Percentiles rank a stretch among this genome's conserved stretches.
Evolutionary conservation across 768 basidiomycete species (phyloP).

Genomic region (Steccherinum ochraceum): DNA sequence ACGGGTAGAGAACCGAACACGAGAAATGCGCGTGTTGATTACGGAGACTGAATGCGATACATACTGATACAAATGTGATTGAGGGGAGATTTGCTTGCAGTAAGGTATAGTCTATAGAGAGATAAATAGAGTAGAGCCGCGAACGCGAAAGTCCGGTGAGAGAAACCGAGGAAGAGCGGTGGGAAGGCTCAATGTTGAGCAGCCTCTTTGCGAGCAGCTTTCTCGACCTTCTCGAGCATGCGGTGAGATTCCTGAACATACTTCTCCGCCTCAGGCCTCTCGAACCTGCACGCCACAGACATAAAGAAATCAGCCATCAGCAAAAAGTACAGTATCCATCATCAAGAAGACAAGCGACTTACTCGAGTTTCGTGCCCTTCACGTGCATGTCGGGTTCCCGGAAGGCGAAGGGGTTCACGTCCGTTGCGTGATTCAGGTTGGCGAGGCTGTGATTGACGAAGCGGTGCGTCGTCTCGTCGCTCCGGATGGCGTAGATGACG

Average conservation of each 20-base stretch:
- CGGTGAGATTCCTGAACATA: slow-evolving; percentile 60
- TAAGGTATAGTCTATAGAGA: too few relatives aligned
- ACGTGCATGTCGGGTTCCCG: slow-evolving; percentile 83
- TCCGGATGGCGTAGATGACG: slow-evolving; percentile 86
- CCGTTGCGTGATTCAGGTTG: slow-evolving; percentile 67
- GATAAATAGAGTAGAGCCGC: too few relatives aligned
- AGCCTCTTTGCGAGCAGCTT: not conserved
- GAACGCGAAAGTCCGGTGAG: not conserved
- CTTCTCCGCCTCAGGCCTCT: slow-evolving; percentile 57
- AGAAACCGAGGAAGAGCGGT: too few relatives aligned
- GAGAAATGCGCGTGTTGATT: too few relatives aligned
- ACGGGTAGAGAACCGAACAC: too few relatives aligned
- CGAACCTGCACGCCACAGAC: slow-evolving; percentile 43
- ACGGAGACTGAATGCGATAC: too few relatives aligned
- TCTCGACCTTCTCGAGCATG: slow-evolving; percentile 32
- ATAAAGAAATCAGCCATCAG: not conserved
- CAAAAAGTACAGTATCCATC: too few relatives aligned
- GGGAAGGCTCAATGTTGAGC: too few relatives aligned
- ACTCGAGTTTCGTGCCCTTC: slow-evolving; percentile 76
- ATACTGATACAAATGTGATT: too few relatives aligned
- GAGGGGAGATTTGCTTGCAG: too few relatives aligned
- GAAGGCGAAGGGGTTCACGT: slow-evolving; percentile 87
- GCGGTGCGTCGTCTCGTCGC: slow-evolving; percentile 88
- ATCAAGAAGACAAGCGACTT: slow-evolving; percentile 5
- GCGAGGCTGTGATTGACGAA: slow-evolving; percentile 97